These are phyloP conservation scores for Punctularia strigosozonata DNA, from an alignment of 768 basidiomycete genomes.

Conservation along the genomic window DNA sequence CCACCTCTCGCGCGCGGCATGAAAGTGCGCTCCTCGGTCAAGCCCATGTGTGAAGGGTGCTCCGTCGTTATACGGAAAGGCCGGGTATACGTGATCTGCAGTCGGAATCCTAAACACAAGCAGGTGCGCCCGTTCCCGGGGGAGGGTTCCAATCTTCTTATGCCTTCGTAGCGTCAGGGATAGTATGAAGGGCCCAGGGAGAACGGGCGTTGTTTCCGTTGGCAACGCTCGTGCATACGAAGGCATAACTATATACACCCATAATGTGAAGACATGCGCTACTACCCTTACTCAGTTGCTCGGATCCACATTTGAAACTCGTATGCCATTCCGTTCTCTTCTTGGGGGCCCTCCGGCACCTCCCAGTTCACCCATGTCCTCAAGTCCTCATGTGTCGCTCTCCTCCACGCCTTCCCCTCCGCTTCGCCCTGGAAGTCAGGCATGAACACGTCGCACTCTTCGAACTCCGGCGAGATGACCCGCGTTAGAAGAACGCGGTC, in stretches of 20 bases:
- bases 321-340: constrained; percentile 76
- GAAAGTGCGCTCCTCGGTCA: constrained; percentile 95
- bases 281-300: constrained; percentile 12
- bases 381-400: constrained; percentile 50
- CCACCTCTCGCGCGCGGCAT: constrained; percentile 58
- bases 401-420: constrained; percentile 34
- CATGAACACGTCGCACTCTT: constrained; percentile 82
- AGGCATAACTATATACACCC: neutral
- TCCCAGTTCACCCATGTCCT: constrained; percentile 71
- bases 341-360: constrained; percentile 63
- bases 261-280: too few species aligned
- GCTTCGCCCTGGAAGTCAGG: constrained; percentile 41
- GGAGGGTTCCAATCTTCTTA: constrained; percentile 9
- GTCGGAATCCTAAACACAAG: constrained; percentile 93
- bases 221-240: too few species aligned
- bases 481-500: constrained; percentile 86
- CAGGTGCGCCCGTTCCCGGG: constrained; percentile 47
- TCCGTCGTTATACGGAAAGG: constrained; percentile 82
- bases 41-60: constrained; percentile 92
- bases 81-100: constrained; percentile 84
- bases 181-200: too few species aligned
- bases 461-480: constrained; percentile 59
- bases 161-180: constrained; percentile 57
- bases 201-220: too few species aligned
- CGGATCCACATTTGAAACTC: constrained; percentile 95